These are phyloP conservation scores for Phytophthora capsici DNA, from an alignment of 352 stramenopile species.

Conservation along the genomic window DNA sequence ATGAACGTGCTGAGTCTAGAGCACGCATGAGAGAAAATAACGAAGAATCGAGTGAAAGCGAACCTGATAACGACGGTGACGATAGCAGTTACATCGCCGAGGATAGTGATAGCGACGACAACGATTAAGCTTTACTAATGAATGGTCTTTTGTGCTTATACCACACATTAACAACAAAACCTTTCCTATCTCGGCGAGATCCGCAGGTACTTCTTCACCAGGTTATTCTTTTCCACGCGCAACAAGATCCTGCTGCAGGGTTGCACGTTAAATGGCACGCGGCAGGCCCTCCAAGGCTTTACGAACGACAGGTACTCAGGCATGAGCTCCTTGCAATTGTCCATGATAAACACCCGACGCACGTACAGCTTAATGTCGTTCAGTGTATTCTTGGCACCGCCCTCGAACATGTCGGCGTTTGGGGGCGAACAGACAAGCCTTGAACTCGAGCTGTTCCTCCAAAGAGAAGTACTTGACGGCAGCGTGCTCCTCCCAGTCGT, in stretches of 20 bases:
- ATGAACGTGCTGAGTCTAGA: too few relatives aligned
- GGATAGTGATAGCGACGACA: too few relatives aligned
- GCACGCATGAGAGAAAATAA: too few relatives aligned
- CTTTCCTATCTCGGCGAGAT: slow-evolving; percentile 98
- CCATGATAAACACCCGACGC: slow-evolving; percentile 99
- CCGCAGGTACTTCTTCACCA: slow-evolving; percentile 99
- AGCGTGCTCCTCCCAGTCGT: slow-evolving; percentile 99
- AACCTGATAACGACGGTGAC: too few relatives aligned
- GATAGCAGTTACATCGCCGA: too few relatives aligned
- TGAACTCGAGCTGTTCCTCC: slow-evolving; percentile 99
- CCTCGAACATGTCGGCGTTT: slow-evolving; percentile 99
- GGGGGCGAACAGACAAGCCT: slow-evolving; percentile 97
- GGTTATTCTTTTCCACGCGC: slow-evolving; percentile 99
- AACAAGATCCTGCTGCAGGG: slow-evolving; percentile 99
- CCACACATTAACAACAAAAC: too few relatives aligned
- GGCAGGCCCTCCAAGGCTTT: slow-evolving; percentile 99
- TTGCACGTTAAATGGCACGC: slow-evolving; percentile 99
- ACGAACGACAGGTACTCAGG: slow-evolving; percentile 99
- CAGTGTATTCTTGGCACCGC: slow-evolving; percentile 98
- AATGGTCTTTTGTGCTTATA: too few relatives aligned
- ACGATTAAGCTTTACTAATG: too few relatives aligned
- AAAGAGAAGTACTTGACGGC: slow-evolving; percentile 99
- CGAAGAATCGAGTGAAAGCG: too few relatives aligned
- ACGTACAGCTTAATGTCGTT: slow-evolving; percentile 99
- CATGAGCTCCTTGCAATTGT: slow-evolving; percentile 99